These are phyloP conservation scores for Cordyceps javanica DNA, from an alignment of 2,329 filamentous ascomycete species.

Conservation along the genomic window DNA sequence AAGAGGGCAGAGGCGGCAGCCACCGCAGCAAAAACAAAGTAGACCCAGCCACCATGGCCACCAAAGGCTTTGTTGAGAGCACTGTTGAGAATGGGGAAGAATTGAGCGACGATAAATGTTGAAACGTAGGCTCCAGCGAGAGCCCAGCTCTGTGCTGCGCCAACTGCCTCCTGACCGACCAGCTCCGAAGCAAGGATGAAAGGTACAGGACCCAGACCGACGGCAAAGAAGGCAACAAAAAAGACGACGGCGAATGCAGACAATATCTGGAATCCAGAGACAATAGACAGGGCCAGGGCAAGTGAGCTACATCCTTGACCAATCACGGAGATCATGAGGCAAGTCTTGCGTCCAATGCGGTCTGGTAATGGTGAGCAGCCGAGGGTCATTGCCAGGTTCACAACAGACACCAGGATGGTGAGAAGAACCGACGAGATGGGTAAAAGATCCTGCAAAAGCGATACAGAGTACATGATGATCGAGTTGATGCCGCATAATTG, in stretches of 20 bases:
- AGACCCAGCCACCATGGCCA: constrained; percentile 68
- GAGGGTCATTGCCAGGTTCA: constrained; percentile 80
- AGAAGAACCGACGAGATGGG: constrained; percentile 75
- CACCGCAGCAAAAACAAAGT: constrained; percentile 81
- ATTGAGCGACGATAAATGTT: constrained; percentile 88
- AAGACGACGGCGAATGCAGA: constrained; percentile 75
- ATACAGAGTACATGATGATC: constrained; percentile 97
- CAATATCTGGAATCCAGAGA: constrained; percentile 62
- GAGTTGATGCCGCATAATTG: constrained; percentile 94
- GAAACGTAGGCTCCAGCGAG: constrained; percentile 83
- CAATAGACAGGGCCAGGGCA: constrained; percentile 73
- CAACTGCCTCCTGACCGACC: constrained; percentile 83
- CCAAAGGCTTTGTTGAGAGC: constrained; percentile 58
- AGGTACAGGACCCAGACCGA: constrained; percentile 87
- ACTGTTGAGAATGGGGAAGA: constrained; percentile 83
- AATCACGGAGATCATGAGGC: constrained; percentile 72
- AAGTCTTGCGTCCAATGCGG: constrained; percentile 78
- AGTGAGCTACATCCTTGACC: constrained; percentile 80
- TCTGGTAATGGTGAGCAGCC: constrained; percentile 81
- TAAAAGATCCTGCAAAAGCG: constrained; percentile 73
- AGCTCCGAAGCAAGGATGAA: constrained; percentile 92
- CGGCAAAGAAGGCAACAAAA: constrained; percentile 85
- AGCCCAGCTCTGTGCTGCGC: constrained; percentile 84
- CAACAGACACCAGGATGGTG: constrained; percentile 77
- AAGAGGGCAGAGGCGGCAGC: constrained; percentile 66